phyloP scores from a whole-genome alignment of 164 flowering plant species.

The Houttuynia cordata region DNA sequence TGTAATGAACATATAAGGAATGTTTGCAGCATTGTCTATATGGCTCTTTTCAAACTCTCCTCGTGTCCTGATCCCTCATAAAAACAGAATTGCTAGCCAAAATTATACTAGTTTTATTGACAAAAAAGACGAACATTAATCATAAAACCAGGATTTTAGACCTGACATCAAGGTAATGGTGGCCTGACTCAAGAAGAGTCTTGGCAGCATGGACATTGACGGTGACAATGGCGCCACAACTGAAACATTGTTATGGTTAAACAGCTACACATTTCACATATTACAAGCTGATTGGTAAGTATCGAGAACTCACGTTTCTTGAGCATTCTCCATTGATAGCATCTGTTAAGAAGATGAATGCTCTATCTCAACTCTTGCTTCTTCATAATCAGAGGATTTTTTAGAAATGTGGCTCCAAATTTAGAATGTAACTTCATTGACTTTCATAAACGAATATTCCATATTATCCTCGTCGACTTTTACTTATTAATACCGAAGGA shows the following conservation, averaged over 20 bases:
- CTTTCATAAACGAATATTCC: too few relatives aligned
- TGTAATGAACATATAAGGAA: slow-evolving; percentile 37
- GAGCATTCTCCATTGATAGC: not conserved
- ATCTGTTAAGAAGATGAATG: too few relatives aligned
- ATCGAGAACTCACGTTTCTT: not conserved
- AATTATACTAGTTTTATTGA: not conserved
- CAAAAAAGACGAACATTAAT: not conserved
- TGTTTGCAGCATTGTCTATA: slow-evolving; percentile 31
- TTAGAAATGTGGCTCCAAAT: too few relatives aligned
- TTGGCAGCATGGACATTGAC: slow-evolving; percentile 9
- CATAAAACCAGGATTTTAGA: slow-evolving; percentile 4
- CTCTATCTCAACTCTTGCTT: not conserved
- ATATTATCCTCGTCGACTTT: too few relatives aligned
- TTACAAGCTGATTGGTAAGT: not conserved
- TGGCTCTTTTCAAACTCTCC: slow-evolving; percentile 57
- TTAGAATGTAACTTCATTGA: too few relatives aligned
- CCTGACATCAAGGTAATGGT: slow-evolving; percentile 68
- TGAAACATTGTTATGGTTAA: not conserved
- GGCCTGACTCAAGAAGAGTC: slow-evolving; percentile 41
- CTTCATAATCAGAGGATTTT: too few relatives aligned
- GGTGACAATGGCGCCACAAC: not conserved
- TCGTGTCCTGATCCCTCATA: slow-evolving; percentile 33
- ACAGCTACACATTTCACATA: too few relatives aligned
- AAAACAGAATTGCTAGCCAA: not conserved
- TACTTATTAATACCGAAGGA: too few relatives aligned